Conservation (phyloP, 768 basidiomycete genomes). For the Tulasnella sp. region DNA sequence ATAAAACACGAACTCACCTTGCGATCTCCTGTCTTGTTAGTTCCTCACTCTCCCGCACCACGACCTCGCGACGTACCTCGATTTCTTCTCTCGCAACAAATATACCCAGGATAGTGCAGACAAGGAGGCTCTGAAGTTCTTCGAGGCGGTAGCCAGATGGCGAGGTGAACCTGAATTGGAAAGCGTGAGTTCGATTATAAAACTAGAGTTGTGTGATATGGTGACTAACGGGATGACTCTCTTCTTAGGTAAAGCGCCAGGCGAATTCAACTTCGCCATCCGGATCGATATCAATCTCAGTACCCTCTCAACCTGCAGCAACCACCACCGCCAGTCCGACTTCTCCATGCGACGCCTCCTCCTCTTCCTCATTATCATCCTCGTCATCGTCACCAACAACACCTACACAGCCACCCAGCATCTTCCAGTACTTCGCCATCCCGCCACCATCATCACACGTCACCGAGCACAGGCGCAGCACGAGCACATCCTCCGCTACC, state of each 20-base stretch:
- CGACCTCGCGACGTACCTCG: constrained; percentile 70
- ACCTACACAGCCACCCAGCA: neutral
- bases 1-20: neutral
- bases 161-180: constrained; percentile 68
- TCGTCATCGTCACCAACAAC: neutral
- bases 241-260: constrained; percentile 12
- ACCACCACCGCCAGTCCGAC: too few species aligned
- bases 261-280: constrained; percentile 7
- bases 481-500: neutral
- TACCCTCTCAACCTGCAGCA: too few species aligned
- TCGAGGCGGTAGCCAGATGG: constrained; percentile 73
- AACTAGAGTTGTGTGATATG: too few species aligned
- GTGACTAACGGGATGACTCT: too few species aligned
- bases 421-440: too few species aligned
- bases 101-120: constrained; percentile 77
- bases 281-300: too few species aligned
- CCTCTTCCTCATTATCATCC: neutral
- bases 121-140: constrained; percentile 63
- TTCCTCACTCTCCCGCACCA: constrained; percentile 65
- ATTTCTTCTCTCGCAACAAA: constrained; percentile 54
- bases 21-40: constrained; percentile 29
- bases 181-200: constrained; percentile 19
- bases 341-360: too few species aligned
- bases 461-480: neutral
- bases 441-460: neutral